Evolutionary conservation across 768 basidiomycete species (phyloP).

Genomic region (Glaciozyma antarctica): DNA sequence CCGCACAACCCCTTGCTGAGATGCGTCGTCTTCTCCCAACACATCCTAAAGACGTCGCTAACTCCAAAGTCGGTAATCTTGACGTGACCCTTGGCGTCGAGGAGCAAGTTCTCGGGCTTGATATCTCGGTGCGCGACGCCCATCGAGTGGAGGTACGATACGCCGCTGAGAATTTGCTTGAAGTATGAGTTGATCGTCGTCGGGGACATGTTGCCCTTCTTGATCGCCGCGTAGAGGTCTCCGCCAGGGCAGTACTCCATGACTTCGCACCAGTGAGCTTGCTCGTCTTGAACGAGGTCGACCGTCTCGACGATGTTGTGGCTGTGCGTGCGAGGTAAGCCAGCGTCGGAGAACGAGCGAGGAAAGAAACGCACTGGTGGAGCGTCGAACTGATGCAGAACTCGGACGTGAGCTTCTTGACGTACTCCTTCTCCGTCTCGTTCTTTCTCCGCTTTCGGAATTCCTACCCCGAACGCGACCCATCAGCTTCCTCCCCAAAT

Average conservation of each 20-base stretch:
- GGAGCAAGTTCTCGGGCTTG: slow-evolving; percentile 95
- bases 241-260: slow-evolving; percentile 99
- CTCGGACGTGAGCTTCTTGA: slow-evolving; percentile 98
- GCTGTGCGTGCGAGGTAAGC: slow-evolving; percentile 45
- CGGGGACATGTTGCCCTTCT: slow-evolving; percentile 85
- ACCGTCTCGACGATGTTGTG: slow-evolving; percentile 96
- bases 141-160: slow-evolving; percentile 85
- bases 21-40: slow-evolving; percentile 95
- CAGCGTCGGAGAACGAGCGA: too few relatives aligned
- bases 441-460: slow-evolving; percentile 97
- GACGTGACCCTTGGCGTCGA: slow-evolving; percentile 81
- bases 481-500: background rate
- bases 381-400: slow-evolving; percentile 97
- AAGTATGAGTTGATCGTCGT: slow-evolving; percentile 95
- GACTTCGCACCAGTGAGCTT: slow-evolving; percentile 94
- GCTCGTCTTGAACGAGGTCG: slow-evolving; percentile 97
- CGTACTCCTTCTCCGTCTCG: slow-evolving; percentile 97
- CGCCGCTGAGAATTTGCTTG: slow-evolving; percentile 84
- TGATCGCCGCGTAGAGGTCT: slow-evolving; percentile 96
- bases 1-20: slow-evolving; percentile 95
- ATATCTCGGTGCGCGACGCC: slow-evolving; percentile 97
- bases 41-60: slow-evolving; percentile 95
- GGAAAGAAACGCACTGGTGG: slow-evolving; percentile 29
- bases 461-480: slow-evolving; percentile 51
- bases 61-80: slow-evolving; percentile 99